Base-by-base conservation (phyloP, 352 stramenopile genomes). In the Blastocystis sp. region DNA sequence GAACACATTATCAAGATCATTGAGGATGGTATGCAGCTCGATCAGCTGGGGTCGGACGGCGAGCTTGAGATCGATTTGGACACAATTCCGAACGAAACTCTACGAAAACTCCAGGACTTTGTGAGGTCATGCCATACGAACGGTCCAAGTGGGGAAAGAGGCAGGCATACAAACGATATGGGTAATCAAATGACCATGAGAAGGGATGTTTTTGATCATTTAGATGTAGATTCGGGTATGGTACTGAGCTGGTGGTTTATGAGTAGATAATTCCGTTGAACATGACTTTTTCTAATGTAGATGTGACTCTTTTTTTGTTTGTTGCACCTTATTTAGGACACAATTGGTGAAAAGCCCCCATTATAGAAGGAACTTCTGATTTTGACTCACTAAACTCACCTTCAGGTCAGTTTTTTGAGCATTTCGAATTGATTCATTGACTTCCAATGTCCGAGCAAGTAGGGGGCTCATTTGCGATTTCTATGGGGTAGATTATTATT, bases 1-100 rank as follows among this genome's bases (percentile, higher is more conserved):
- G 20, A 70, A 66, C 37, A 90, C 61, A 76, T 79, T 39, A 20
- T 90, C n/a, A 76, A 90, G 43, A 90, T 90, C 80, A 90, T 90
- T 20, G 34, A 90, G 63, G 23, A 61, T 8, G 69, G 50, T 20
- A 29, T 39, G 26, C 64, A 29, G 45, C 15, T 90, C 23, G 61
- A 90, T 66, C 26, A 41, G 29, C 37, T 80, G 55, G 59, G 54
- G 29, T 37, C 61, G 62, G 76, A 43, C 39, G 6, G 15, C 18
- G 76, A 88, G 39, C 54, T 90, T 23, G 66, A 90, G 54, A 79
- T 88, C 55, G 77, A 88, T 64, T 61, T 88, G 77, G 77, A 88
- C 26, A 88, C 45, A 23, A 50, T 88, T 37, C 62, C 62, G 4
- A 88, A 88, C 47, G 77, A 76, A 47, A 88, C 77, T 8, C 77